Base-by-base conservation (phyloP, 75 land plant genomes). In the Picea glauca region DNA sequence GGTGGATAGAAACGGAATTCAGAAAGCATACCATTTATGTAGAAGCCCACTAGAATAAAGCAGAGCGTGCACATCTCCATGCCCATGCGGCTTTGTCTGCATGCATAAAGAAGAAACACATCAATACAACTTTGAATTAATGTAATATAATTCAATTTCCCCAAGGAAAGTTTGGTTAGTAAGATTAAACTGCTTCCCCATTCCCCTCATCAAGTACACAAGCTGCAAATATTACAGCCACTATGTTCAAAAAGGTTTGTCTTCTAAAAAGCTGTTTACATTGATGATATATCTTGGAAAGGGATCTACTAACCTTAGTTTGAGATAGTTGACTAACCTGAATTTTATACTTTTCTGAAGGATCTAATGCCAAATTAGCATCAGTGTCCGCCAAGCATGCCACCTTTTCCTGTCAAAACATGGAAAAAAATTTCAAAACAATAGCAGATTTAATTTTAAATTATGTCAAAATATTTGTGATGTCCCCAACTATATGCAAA, bases 51-150 rank as follows among this genome's bases (percentile, higher is more conserved):
- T 94, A 2, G 90, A 86, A 80, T 82, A 87, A 61, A 96, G 93
- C 77, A 96, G 86, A 40, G 92, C 81, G 80, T 96, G 99, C 60
- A 96, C 95, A 87, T 96, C 99, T 26, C 99, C 99, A 89, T 96
- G 99, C 58, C 99, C 99, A 81, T 96, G 99, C 63, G 99, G 99
- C 76, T 96, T 96, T 75, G 98, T 96, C 99, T 96, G 77, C 57
- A 60, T 58, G 40, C 14, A 77, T 14, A 82, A 56, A 32, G 33
- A 57, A 58, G 9, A 75, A 68, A 68, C 23, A 14, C 9, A 80
- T 62, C 58, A 60, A 46, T 66, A 56, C 9, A 31, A 59, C 31
- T 62, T 31, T 61, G 46, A 54, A 9, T 4, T 21, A 26, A 56
- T 70, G 20, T 40, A 68, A 32, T 30, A 84, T 20, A 80, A 46